phyloP scores from a whole-genome alignment of 305 asterid species.

The Monarda citriodora region DNA sequence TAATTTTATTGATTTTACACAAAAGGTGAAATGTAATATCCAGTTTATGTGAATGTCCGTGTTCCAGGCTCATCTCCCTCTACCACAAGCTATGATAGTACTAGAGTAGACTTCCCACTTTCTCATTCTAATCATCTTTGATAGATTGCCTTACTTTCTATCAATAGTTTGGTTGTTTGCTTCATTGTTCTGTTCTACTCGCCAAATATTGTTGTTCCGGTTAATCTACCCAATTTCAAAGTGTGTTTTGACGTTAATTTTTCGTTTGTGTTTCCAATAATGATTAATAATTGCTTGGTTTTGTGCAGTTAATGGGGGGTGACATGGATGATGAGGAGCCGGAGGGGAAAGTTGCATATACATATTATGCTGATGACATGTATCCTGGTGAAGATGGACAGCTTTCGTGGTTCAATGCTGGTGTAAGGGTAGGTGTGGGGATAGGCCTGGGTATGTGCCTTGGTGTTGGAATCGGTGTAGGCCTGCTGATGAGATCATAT shows the following conservation, averaged over 20 bases:
- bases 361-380: conserved; percentile 66
- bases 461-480: conserved; percentile 89
- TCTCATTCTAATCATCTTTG: background rate
- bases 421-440: conserved; percentile 92
- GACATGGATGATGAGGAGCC: conserved; percentile 55
- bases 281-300: background rate
- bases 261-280: conserved; percentile 5
- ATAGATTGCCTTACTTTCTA: background rate
- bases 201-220: too few species aligned
- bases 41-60: background rate
- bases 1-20: background rate
- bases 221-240: too few species aligned
- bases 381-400: conserved; percentile 80
- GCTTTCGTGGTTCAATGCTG: conserved; percentile 85
- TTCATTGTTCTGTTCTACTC: background rate
- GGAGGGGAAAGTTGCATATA: conserved; percentile 53
- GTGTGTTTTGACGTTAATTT: background rate
- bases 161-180: conserved; percentile 7
- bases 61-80: background rate
- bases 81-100: background rate
- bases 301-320: conserved; percentile 51
- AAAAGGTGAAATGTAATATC: background rate
- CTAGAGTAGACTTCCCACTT: background rate
- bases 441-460: conserved; percentile 91
- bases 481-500: conserved; percentile 81